Conservation (phyloP, 2,329 filamentous ascomycete species). For the Teratosphaeria viscida region DNA sequence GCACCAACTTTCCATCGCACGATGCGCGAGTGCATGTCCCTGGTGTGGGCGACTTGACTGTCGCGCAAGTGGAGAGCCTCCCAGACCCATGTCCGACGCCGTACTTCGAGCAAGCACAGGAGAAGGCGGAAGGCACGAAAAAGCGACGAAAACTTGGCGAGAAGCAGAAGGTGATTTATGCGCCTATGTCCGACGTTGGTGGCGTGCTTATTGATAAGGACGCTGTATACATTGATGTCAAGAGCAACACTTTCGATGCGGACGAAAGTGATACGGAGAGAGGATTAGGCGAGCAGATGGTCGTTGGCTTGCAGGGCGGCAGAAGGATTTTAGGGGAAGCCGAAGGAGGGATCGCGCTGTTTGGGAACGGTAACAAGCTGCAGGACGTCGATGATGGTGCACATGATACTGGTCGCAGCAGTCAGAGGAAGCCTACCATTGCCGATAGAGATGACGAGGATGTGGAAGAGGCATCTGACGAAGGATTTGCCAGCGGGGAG, state of each 20-base stretch:
- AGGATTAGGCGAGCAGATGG: constrained; percentile 91
- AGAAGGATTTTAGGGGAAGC: constrained; percentile 71
- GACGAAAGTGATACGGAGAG: constrained; percentile 58
- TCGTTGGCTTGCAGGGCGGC: constrained; percentile 78
- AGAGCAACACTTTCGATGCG: constrained; percentile 58
- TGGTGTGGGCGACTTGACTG: constrained; percentile 78
- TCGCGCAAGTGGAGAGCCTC: constrained; percentile 72
- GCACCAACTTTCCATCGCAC: constrained; percentile 82
- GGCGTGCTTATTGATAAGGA: constrained; percentile 95
- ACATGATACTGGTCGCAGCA: constrained; percentile 20
- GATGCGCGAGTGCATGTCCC: constrained; percentile 85
- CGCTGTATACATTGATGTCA: constrained; percentile 78
- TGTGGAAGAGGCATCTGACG: constrained; percentile 43
- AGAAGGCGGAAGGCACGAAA: constrained; percentile 74
- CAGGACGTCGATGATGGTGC: constrained; percentile 43
- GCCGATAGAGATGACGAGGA: constrained; percentile 37
- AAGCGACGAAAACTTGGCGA: constrained; percentile 75
- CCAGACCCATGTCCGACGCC: constrained; percentile 95
- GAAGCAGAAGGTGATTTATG: constrained; percentile 93
- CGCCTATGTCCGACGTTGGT: constrained; percentile 95
- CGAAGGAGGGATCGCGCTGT: constrained; percentile 74
- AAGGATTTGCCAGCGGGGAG: constrained; percentile 37
- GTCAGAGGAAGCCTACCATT: constrained; percentile 42
- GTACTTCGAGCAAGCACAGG: constrained; percentile 74
- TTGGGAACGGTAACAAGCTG: constrained; percentile 64